Evolutionary conservation across 768 basidiomycete genomes (phyloP).

Genomic region (Cystofilobasidium capitatum): DNA sequence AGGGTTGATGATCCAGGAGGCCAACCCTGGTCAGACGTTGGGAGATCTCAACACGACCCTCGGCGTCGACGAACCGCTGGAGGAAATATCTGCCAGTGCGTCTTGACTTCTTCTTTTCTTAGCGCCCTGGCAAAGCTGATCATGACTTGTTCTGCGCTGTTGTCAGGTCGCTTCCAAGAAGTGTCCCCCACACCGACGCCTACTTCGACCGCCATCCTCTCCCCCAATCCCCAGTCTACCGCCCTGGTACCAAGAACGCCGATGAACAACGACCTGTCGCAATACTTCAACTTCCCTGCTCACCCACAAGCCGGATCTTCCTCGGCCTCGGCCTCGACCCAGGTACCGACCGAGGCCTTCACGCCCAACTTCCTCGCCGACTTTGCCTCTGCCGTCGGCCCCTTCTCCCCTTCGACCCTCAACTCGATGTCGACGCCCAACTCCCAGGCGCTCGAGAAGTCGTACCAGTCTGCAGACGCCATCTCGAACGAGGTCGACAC

Average conservation of each 20-base stretch:
- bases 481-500: slow-evolving; percentile 23
- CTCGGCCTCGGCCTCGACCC: background rate
- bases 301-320: background rate
- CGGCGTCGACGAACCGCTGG: slow-evolving; percentile 19
- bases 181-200: background rate
- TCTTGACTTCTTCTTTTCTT: background rate
- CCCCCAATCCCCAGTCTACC: background rate
- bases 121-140: too few relatives aligned
- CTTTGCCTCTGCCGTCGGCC: slow-evolving; percentile 11
- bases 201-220: background rate
- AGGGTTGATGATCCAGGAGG: slow-evolving; percentile 22
- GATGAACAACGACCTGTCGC: background rate
- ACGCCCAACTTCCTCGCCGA: background rate
- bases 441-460: background rate
- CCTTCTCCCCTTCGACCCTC: slow-evolving; percentile 12
- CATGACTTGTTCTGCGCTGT: too few relatives aligned
- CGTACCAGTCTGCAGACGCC: slow-evolving; percentile 13
- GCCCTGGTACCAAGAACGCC: background rate
- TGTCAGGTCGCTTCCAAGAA: slow-evolving; percentile 3
- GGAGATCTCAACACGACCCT: slow-evolving; percentile 10
- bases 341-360: background rate
- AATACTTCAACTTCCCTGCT: background rate
- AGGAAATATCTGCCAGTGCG: slow-evolving; percentile 25
- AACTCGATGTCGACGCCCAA: background rate
- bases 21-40: too few relatives aligned